phyloP scores from a whole-genome alignment of 345 rosid genomes.

The Atalantia buxifolia region DNA sequence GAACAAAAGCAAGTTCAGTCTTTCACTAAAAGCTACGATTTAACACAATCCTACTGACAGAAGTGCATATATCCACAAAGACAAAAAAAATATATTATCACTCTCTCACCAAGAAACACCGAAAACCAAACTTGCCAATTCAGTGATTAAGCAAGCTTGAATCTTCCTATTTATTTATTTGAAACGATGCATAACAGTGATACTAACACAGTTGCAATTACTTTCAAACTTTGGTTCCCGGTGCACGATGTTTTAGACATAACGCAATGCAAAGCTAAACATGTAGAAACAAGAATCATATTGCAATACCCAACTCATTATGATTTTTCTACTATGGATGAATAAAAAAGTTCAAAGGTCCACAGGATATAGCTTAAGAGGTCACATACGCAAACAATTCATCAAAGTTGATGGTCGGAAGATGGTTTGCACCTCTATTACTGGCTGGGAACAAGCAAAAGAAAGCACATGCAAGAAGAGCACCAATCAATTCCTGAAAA shows the following conservation, averaged over 20 bases:
- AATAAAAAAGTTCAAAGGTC: not conserved
- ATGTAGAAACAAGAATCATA: not conserved
- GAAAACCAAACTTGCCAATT: not conserved
- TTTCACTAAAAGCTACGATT: not conserved
- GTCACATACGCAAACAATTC: constrained; percentile 71
- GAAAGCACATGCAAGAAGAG: constrained; percentile 81
- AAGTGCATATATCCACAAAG: not conserved
- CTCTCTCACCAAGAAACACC: not conserved
- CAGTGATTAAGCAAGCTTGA: not conserved
- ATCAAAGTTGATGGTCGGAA: constrained; percentile 84
- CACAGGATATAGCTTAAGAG: constrained; percentile 28
- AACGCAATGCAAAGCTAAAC: not conserved
- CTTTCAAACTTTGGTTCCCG: not conserved
- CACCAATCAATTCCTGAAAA: constrained; percentile 80
- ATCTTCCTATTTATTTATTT: not conserved
- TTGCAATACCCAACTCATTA: not conserved
- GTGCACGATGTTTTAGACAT: not conserved
- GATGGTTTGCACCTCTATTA: constrained; percentile 55
- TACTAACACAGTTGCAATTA: not conserved
- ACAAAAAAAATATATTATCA: no score
- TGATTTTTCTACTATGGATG: not conserved
- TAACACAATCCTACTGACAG: not conserved
- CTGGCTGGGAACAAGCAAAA: constrained; percentile 77
- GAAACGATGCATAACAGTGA: not conserved
- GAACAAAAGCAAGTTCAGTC: not conserved